Base-by-base conservation (phyloP, 768 basidiomycete species). In the Daedaleopsis sinensis region DNA sequence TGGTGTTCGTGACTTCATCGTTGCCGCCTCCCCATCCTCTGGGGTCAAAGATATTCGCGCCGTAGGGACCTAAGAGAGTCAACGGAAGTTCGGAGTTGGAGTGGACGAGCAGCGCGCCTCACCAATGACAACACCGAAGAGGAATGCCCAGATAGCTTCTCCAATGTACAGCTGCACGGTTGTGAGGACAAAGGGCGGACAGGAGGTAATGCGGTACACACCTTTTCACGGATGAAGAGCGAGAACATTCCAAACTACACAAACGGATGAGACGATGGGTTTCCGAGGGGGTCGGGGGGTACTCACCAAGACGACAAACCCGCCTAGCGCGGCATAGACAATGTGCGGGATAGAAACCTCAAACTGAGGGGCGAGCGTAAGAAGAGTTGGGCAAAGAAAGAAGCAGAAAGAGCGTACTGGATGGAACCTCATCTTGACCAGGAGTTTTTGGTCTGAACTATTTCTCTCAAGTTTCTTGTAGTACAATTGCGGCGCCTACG, bases 111-210 rank as follows among this genome's bases (percentile, higher is more conserved):
- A 35, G 54, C 49, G 48, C 62, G 18, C 73, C 83, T 63, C 71
- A 85, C 90, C 94, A 53, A 96, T 88, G 65, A 95, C 89, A 69
- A 98, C 90, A 13, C 94, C 94, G 68, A 96, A 93, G 37, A 96
- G 72, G 68, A 97, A 97, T 0, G 96, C 95, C 86, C 93, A 93
- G 66, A 91, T 92, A 15, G 97, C 95, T 81, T 99, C 97, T 62
- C 97, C 97, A 59, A 98, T 87, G 72, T 97, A 98, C 24, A 96
- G 75, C 84, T 93, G 55, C 32, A 38, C 57, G 7, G 18, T 13
- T 42, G 59, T 64, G 57, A 58, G 61, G 21, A 49, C 35, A 46
- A 52, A 2, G 37, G 18, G 13, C n/a, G 23, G 12, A n/a, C 37
- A 32, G 38, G 13, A 38, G 4, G 50, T 32, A 43, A 15, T 10